phyloP scores from a whole-genome alignment of 2,329 filamentous ascomycete species.

The Mariannaea elegans region DNA sequence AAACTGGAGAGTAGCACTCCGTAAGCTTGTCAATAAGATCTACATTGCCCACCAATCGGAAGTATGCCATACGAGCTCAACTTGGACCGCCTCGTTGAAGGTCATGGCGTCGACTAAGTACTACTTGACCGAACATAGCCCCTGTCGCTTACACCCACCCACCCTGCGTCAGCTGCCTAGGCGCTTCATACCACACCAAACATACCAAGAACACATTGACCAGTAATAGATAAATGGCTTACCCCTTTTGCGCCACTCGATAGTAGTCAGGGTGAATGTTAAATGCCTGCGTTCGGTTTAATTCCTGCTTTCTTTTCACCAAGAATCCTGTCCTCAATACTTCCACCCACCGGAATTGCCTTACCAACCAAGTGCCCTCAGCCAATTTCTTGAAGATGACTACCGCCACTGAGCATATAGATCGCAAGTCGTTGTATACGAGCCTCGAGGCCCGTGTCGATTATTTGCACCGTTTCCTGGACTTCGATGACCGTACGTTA shows the following conservation, averaged over 20 bases:
- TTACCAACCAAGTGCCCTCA: neutral
- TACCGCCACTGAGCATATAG: constrained; percentile 9
- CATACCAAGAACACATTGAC: too few species aligned
- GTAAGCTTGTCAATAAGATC: too few species aligned
- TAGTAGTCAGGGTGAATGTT: neutral
- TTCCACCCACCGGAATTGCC: neutral
- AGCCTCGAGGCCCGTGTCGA: constrained; percentile 26
- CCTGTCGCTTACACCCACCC: neutral
- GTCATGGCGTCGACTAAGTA: neutral
- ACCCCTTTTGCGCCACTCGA: neutral
- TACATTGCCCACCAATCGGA: neutral
- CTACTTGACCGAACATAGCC: neutral
- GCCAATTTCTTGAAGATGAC: neutral
- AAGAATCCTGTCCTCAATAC: neutral
- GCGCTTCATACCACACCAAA: too few species aligned
- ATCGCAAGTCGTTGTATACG: constrained; percentile 26
- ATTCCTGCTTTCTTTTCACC: neutral
- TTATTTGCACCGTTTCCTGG: constrained; percentile 24
- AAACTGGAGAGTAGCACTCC: too few species aligned
- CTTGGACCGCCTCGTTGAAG: neutral
- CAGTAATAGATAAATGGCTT: neutral
- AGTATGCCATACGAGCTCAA: neutral
- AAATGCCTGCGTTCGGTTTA: neutral
- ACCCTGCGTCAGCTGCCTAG: too few species aligned
- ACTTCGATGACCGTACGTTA: constrained; percentile 21